Conservation (phyloP, 2,329 filamentous ascomycete genomes). For the Aspergillus oerlinghausenensis region DNA sequence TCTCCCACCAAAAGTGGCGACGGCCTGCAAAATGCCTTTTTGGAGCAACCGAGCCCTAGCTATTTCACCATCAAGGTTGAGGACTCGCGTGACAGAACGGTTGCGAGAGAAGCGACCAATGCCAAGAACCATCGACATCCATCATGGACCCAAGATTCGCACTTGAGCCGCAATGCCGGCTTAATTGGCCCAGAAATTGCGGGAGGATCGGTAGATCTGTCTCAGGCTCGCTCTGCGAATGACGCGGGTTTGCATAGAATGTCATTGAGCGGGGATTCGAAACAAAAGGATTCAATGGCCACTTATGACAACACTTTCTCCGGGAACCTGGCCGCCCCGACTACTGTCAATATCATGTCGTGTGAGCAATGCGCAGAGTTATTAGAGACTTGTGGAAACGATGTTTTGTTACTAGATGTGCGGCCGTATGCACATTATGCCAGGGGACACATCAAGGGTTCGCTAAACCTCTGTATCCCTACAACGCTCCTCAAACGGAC, state of each 20-base stretch:
- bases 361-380: conserved; percentile 54
- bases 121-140: conserved; percentile 71
- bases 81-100: conserved; percentile 54
- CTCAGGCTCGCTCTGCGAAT: conserved; percentile 38
- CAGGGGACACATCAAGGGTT: conserved; percentile 68
- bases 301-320: background rate
- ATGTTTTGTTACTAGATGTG: conserved; percentile 73
- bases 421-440: conserved; percentile 80
- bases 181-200: conserved; percentile 59
- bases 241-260: conserved; percentile 16
- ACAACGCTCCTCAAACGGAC: conserved; percentile 88
- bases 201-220: conserved; percentile 70
- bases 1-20: conserved; percentile 20
- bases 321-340: conserved; percentile 15
- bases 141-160: conserved; percentile 62
- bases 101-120: conserved; percentile 55
- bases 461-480: conserved; percentile 89
- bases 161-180: conserved; percentile 45
- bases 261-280: conserved; percentile 12
- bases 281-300: background rate
- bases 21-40: conserved; percentile 10
- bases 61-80: conserved; percentile 79
- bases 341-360: conserved; percentile 46
- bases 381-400: conserved; percentile 47
- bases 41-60: conserved; percentile 61